Evolutionary conservation across 2,329 filamentous ascomycete species (phyloP), one percentile per base, ranked within the genome.

Genomic region (Paracorniculantispora psalliotae): DNA sequence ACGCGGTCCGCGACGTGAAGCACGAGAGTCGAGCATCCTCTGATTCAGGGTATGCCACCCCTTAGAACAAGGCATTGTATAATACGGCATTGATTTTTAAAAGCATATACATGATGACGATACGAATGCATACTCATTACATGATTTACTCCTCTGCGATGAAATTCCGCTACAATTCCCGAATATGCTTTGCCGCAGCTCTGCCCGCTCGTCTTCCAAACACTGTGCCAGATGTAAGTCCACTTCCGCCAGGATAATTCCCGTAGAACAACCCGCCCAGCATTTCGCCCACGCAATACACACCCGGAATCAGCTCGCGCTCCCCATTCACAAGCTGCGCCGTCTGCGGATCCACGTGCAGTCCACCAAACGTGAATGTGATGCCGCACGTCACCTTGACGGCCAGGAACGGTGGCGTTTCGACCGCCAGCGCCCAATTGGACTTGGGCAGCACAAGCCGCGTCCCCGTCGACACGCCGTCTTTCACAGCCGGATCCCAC

Each of bases 301-400:
- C 65, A 0, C 84, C 82, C 0, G 77, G 76, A 5, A 88, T 76
- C n/a, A 74, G 71, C 4, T 66, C 64, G 1, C 73, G 73, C 0
- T 76, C 79, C 1, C 70, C 67, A 4, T 76, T 72, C 15, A 87
- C 67, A 1, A 88, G 79, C 3, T 74, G 75, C 0, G 81, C 77
- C 0, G 81, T 85, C 25, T 81, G 68, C 0, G 82, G 76, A 51
- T 83, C 77, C 2, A 86, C 79, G 5, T 77, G 76, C 7, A 89
- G 69, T 0, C 86, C 85, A 1, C 85, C 86, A 71, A 89, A 89
- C 0, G 86, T 89, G 63, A 89, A 89, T 0, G 85, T 88, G 17
- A 89, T 79, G 1, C 87, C 86, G 48, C 83, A 84, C 4, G 80
- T 81, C 2, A 89, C 84, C 63, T 83, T 82, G 48, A 89, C 80